These are phyloP conservation scores for Paramecium sonneborni DNA, from an alignment of 73 alveolate species.

Conservation along the genomic window DNA sequence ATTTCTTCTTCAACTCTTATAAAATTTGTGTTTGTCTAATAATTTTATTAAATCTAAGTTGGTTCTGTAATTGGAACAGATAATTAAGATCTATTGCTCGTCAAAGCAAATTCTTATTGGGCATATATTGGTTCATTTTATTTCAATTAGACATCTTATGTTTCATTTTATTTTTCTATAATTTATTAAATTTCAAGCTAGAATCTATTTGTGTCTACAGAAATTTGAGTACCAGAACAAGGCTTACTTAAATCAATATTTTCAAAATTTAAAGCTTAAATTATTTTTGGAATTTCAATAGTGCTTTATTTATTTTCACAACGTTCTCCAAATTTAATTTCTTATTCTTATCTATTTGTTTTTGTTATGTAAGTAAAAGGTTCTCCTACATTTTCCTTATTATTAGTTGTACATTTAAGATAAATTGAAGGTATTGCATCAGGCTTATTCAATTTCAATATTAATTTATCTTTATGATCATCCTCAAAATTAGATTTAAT, in stretches of 20 bases:
- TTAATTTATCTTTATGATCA: neutral
- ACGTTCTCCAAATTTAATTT: neutral
- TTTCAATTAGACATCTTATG: neutral
- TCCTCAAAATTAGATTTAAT: neutral
- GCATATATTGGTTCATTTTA: neutral
- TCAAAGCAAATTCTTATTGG: neutral
- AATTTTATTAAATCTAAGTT: neutral
- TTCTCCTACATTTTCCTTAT: neutral
- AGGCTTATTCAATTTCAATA: neutral
- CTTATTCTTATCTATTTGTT: neutral
- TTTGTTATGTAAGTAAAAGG: neutral
- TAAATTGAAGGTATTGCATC: neutral
- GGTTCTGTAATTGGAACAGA: constrained; percentile 26
- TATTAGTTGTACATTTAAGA: neutral
- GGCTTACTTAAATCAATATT: neutral
- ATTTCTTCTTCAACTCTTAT: neutral
- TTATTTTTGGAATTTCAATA: neutral
- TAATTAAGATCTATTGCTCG: constrained; percentile 1
- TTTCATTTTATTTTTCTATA: neutral
- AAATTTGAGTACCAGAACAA: neutral
- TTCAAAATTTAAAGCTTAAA: neutral
- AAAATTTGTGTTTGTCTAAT: neutral
- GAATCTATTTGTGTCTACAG: constrained; percentile 20
- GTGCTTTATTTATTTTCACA: neutral
- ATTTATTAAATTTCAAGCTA: neutral